These are phyloP conservation scores for Cryphonectria radicalis DNA, from an alignment of 2,329 filamentous ascomycete species.

Conservation along the genomic window DNA sequence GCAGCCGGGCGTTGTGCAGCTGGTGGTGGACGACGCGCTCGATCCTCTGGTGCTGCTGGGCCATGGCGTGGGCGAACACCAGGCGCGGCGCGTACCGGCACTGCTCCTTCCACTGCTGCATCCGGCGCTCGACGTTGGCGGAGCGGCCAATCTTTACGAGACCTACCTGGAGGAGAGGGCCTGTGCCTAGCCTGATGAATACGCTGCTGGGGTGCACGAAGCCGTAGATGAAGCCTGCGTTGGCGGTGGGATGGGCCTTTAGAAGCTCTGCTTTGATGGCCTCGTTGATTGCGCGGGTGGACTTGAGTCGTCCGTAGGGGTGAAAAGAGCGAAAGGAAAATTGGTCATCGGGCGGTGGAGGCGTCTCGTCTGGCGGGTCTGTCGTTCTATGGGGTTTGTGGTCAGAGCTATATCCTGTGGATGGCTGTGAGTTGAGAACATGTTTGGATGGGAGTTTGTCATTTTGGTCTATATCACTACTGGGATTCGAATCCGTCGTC, in stretches of 20 bases:
- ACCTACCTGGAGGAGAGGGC: constrained; percentile 35
- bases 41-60: constrained; percentile 35
- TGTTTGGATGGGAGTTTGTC: background rate
- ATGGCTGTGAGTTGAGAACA: background rate
- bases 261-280: constrained; percentile 25
- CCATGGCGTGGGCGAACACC: constrained; percentile 27
- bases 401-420: background rate
- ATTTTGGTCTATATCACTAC: background rate
- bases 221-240: constrained; percentile 34
- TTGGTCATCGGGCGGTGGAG: background rate
- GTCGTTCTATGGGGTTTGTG: background rate
- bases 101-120: constrained; percentile 32
- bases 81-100: constrained; percentile 36
- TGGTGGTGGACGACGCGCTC: constrained; percentile 39
- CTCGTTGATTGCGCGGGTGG: constrained; percentile 20
- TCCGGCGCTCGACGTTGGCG: constrained; percentile 32
- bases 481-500: background rate
- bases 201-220: constrained; percentile 34
- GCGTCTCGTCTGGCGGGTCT: background rate
- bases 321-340: constrained; percentile 10
- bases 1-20: constrained; percentile 34
- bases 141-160: constrained; percentile 41
- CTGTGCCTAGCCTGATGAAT: constrained; percentile 8
- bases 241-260: background rate
- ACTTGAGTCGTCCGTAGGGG: constrained; percentile 12